These are phyloP conservation scores for Xylaria venustula DNA, from an alignment of 495 filamentous ascomycete species.

Conservation along the genomic window DNA sequence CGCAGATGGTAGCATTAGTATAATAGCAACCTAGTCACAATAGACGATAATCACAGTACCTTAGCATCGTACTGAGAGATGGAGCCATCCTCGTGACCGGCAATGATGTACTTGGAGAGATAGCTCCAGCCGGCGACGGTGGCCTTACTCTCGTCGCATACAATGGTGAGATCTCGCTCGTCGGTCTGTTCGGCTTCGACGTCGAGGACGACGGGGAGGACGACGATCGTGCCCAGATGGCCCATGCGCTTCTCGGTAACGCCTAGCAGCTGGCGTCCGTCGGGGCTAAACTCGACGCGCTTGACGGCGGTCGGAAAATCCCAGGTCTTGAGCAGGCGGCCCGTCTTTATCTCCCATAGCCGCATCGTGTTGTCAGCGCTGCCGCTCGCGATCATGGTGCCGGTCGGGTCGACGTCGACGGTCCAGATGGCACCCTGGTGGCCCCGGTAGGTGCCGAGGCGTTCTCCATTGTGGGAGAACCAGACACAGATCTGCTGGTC, in stretches of 20 bases:
- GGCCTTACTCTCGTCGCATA: conserved; percentile 90
- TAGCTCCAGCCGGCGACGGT: conserved; percentile 97
- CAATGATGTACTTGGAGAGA: conserved; percentile 88
- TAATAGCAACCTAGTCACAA: background rate
- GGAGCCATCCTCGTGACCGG: conserved; percentile 93
- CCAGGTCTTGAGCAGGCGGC: conserved; percentile 92
- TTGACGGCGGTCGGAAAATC: conserved; percentile 95
- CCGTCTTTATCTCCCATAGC: conserved; percentile 93
- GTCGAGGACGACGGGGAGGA: conserved; percentile 80
- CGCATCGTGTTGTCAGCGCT: conserved; percentile 97
- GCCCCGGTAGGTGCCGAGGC: conserved; percentile 91
- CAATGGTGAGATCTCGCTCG: conserved; percentile 79
- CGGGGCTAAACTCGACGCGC: conserved; percentile 91
- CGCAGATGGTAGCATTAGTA: conserved; percentile 12
- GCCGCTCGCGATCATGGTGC: conserved; percentile 87
- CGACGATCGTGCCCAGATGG: conserved; percentile 86
- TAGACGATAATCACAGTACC: conserved; percentile 43
- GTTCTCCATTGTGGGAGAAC: conserved; percentile 92
- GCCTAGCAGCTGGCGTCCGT: conserved; percentile 82
- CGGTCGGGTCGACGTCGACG: conserved; percentile 94
- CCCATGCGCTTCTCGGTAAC: conserved; percentile 99
- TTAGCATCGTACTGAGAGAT: conserved; percentile 95
- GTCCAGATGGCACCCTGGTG: conserved; percentile 99
- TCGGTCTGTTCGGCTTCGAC: conserved; percentile 77
- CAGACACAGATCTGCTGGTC: conserved; percentile 95